These are phyloP conservation scores for Yamadazyma oceani DNA, from an alignment of 1,139 yeast species.

Conservation along the genomic window DNA sequence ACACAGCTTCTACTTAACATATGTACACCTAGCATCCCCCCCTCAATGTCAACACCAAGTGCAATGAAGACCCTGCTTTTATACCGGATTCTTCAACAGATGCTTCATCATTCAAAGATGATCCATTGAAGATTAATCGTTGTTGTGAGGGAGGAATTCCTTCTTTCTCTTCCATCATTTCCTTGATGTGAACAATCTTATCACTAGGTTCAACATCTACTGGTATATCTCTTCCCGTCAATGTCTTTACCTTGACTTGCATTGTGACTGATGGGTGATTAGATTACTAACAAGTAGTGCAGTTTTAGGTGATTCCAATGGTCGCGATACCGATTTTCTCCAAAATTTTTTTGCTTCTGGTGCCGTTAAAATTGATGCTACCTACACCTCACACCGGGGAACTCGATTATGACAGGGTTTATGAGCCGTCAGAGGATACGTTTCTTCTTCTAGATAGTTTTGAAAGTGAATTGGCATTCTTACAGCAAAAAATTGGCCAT, in stretches of 20 bases:
- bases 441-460: constrained; percentile 77
- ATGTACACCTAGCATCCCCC: constrained; percentile 65
- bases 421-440: constrained; percentile 94
- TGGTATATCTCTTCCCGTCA: constrained; percentile 83
- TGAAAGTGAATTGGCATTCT: constrained; percentile 51
- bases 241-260: constrained; percentile 72
- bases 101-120: constrained; percentile 82
- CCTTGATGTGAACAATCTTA: constrained; percentile 79
- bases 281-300: background rate
- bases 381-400: constrained; percentile 39
- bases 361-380: constrained; percentile 25
- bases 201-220: constrained; percentile 78
- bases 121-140: constrained; percentile 85
- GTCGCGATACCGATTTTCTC: too few species aligned
- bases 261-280: too few species aligned
- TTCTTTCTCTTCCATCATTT: constrained; percentile 92
- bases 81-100: constrained; percentile 69
- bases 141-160: constrained; percentile 98
- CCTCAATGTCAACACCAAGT: constrained; percentile 84
- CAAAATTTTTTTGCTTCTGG: too few species aligned
- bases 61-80: constrained; percentile 77
- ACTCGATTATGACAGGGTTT: constrained; percentile 52
- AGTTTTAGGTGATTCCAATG: too few species aligned
- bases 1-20: too few species aligned
- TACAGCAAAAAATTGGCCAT: constrained; percentile 29